A percentile compares a stretch with the other conserved stretches of the same genome.
phyloP scores from a whole-genome alignment of 2,329 filamentous ascomycete genomes.

The Cordyceps cicadae region DNA sequence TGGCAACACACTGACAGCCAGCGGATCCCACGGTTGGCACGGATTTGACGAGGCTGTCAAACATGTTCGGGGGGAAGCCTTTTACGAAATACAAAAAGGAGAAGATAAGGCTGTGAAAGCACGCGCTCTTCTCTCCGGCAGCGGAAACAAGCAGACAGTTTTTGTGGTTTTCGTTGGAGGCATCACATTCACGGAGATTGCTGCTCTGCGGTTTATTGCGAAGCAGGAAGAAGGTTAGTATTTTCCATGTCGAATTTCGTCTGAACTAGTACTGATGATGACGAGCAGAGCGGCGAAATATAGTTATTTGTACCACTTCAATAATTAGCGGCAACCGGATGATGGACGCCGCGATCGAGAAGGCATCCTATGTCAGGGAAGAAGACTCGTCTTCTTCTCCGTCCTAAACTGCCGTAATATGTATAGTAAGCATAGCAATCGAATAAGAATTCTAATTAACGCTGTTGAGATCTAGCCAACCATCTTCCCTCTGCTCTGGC shows the following conservation, averaged over 20 bases:
- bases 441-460: not conserved
- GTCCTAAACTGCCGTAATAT: not conserved
- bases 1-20: conserved; percentile 31
- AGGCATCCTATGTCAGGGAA: conserved; percentile 46
- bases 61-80: conserved; percentile 77
- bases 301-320: conserved; percentile 87
- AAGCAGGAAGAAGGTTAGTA: conserved; percentile 64
- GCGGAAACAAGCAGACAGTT: conserved; percentile 71
- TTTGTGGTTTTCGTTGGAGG: conserved; percentile 98
- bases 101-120: conserved; percentile 90
- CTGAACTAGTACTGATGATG: conserved; percentile 9
- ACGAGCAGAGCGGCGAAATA: conserved; percentile 58
- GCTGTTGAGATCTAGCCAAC: not conserved
- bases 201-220: conserved; percentile 83
- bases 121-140: conserved; percentile 71
- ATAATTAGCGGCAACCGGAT: conserved; percentile 84
- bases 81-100: conserved; percentile 86
- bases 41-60: conserved; percentile 90
- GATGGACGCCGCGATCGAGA: conserved; percentile 79
- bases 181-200: conserved; percentile 92
- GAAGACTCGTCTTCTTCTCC: conserved; percentile 20
- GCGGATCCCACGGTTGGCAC: conserved; percentile 72
- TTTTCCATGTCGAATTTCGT: not conserved
- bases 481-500: no score
- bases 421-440: conserved; percentile 8